Evolutionary conservation across 345 rosid genomes (phyloP).

Genomic region (Brassica napus): Da-Ae NC_063448.1:43707001-43707500

Average conservation of each 20-base stretch:
- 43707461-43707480: neutral
- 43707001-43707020: no score
- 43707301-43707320: neutral
- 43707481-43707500: neutral
- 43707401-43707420: neutral
- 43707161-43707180: neutral
- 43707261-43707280: no score
- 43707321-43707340: neutral
- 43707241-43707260: neutral
- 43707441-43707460: neutral
- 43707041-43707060: neutral
- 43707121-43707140: neutral
- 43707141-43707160: neutral
- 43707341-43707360: neutral
- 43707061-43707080: neutral
- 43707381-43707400: neutral
- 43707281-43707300: no score
- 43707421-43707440: neutral
- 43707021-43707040: no score
- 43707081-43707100: neutral
- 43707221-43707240: neutral
- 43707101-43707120: neutral
- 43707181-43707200: neutral
- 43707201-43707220: neutral
- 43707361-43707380: neutral